A percentile compares a stretch with the other conserved stretches of the same genome.
These are phyloP conservation scores for Podospora pseudopauciseta DNA, from an alignment of 495 filamentous ascomycete species.

Conservation along the genomic window DNA sequence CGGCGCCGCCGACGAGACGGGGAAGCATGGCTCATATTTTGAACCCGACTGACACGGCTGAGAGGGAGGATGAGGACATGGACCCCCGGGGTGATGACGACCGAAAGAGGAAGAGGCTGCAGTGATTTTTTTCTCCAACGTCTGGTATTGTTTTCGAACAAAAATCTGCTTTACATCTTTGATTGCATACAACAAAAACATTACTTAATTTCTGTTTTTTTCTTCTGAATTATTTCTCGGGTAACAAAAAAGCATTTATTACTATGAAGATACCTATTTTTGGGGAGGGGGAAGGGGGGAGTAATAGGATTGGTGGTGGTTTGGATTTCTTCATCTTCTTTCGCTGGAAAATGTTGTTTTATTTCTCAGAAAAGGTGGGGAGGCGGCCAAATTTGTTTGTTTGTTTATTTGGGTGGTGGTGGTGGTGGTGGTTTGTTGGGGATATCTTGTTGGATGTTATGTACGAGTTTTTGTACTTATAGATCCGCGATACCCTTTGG, in stretches of 20 bases:
- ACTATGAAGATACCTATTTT: not conserved
- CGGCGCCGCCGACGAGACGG: slow-evolving; percentile 53
- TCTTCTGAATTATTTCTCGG: not conserved
- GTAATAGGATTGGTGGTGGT: not conserved
- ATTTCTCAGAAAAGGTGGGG: not conserved
- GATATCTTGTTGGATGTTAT: no score
- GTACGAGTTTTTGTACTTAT: no score
- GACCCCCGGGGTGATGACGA: slow-evolving; percentile 54
- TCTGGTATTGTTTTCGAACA: not conserved
- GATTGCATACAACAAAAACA: not conserved
- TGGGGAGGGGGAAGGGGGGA: not conserved
- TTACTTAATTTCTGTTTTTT: slow-evolving; percentile 9
- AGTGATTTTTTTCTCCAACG: slow-evolving; percentile 24
- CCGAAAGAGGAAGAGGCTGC: slow-evolving; percentile 74
- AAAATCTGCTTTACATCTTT: not conserved
- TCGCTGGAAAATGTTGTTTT: not conserved
- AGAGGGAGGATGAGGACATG: slow-evolving; percentile 44
- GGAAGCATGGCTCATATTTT: slow-evolving; percentile 64
- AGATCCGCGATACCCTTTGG: no score
- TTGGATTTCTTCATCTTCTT: not conserved
- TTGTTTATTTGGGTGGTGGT: no score
- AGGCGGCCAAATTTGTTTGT: no score
- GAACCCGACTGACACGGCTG: slow-evolving; percentile 59
- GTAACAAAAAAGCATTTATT: not conserved
- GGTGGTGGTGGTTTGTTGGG: no score